Conservation (phyloP, 805 yeast genomes). For the Aciculoconidium aculeatum region DNA sequence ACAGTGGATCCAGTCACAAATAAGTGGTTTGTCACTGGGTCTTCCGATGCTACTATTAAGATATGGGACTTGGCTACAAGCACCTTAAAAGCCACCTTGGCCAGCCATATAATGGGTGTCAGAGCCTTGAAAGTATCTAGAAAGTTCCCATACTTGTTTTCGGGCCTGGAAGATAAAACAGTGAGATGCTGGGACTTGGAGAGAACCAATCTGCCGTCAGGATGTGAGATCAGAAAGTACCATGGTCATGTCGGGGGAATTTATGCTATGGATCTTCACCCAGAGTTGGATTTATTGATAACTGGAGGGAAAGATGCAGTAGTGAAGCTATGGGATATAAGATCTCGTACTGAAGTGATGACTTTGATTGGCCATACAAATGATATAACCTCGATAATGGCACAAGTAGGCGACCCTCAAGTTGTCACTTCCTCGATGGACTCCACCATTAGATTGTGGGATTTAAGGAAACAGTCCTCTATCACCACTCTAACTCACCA, state of each 20-base stretch:
- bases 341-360: constrained; percentile 70
- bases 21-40: constrained; percentile 89
- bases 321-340: constrained; percentile 88
- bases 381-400: constrained; percentile 62
- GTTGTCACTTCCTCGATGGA: constrained; percentile 80
- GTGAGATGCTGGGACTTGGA: constrained; percentile 97
- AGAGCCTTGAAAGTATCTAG: constrained; percentile 68
- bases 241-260: constrained; percentile 94
- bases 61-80: constrained; percentile 85
- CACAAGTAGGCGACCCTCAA: constrained; percentile 79
- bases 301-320: constrained; percentile 89
- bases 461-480: constrained; percentile 72
- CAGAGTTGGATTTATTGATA: constrained; percentile 74
- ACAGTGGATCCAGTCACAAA: constrained; percentile 76
- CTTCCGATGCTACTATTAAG: constrained; percentile 82
- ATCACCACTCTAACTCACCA: constrained; percentile 77
- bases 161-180: constrained; percentile 89
- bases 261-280: constrained; percentile 78
- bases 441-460: constrained; percentile 86
- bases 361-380: constrained; percentile 77
- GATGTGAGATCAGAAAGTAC: constrained; percentile 65
- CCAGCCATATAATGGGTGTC: constrained; percentile 91
- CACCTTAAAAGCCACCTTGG: constrained; percentile 62
- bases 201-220: constrained; percentile 54
- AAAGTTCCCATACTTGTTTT: constrained; percentile 81